phyloP scores from a whole-genome alignment of 495 filamentous ascomycete species.

The Tuber umbilicatum region DNA sequence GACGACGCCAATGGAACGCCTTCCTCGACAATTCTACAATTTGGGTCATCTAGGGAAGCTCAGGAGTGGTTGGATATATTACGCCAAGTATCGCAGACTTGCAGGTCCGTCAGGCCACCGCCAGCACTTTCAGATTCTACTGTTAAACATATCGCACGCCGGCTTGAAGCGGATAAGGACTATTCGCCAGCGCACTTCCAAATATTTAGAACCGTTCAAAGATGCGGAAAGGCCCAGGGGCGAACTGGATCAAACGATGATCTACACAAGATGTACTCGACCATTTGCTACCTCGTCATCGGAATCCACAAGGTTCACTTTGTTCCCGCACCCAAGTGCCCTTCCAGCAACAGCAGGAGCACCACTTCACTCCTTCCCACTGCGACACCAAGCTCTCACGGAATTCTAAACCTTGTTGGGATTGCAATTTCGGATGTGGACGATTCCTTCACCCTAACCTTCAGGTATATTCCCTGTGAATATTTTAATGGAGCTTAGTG shows the following conservation, averaged over 20 bases:
- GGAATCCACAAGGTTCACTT: conserved; percentile 77
- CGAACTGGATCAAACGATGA: conserved; percentile 65
- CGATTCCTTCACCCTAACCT: conserved; percentile 79
- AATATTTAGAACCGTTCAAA: conserved; percentile 78
- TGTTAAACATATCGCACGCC: conserved; percentile 57
- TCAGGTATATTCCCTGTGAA: conserved; percentile 53
- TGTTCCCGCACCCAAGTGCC: conserved; percentile 60
- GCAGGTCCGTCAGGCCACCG: conserved; percentile 42
- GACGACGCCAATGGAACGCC: conserved; percentile 33
- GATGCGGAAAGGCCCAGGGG: conserved; percentile 51
- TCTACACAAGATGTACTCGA: conserved; percentile 63
- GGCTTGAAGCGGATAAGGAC: conserved; percentile 61
- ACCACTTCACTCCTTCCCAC: conserved; percentile 50
- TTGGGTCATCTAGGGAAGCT: conserved; percentile 30
- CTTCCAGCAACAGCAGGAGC: conserved; percentile 46
- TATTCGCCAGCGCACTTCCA: conserved; percentile 65
- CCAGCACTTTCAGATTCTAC: conserved; percentile 52
- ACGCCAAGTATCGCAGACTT: conserved; percentile 26
- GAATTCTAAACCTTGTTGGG: conserved; percentile 66
- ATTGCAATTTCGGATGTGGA: conserved; percentile 64
- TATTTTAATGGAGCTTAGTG: conserved; percentile 14
- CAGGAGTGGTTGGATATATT: conserved; percentile 39
- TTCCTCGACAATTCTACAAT: conserved; percentile 36
- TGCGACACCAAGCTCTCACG: conserved; percentile 54
- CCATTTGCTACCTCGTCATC: conserved; percentile 76